Conservation (phyloP, 768 basidiomycete genomes). For the Panellus pusillus region DNA sequence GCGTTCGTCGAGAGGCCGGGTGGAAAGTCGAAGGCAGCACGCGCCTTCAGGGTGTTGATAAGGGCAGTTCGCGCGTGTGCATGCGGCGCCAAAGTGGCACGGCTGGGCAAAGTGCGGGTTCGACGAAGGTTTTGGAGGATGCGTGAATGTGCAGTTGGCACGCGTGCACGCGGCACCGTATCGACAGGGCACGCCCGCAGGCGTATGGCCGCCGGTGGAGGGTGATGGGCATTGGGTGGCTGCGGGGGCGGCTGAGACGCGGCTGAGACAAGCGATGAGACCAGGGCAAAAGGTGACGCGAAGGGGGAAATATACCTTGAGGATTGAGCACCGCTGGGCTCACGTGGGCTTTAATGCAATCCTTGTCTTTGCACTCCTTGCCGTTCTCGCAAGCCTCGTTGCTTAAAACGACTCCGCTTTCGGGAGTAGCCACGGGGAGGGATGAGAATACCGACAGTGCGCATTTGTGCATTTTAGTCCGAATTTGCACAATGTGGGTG, state of each 20-base stretch:
- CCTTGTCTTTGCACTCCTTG: constrained; percentile 87
- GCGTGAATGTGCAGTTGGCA: constrained; percentile 65
- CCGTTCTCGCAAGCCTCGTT: constrained; percentile 92
- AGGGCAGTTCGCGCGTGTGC: constrained; percentile 84
- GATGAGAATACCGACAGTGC: constrained; percentile 89
- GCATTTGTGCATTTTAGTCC: constrained; percentile 88
- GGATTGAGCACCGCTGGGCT: constrained; percentile 80
- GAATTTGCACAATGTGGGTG: constrained; percentile 93
- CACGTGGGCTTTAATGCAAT: constrained; percentile 89
- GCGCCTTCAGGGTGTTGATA: constrained; percentile 89
- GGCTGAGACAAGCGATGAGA: constrained; percentile 23
- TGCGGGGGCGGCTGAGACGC: constrained; percentile 41
- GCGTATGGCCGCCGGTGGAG: constrained; percentile 23
- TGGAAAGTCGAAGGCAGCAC: constrained; percentile 81
- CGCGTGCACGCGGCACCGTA: constrained; percentile 74
- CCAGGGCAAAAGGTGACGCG: not conserved
- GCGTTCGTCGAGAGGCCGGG: constrained; percentile 61
- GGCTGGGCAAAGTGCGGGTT: constrained; percentile 44
- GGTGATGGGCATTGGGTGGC: constrained; percentile 28
- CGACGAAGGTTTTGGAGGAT: constrained; percentile 43
- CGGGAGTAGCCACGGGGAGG: constrained; percentile 96
- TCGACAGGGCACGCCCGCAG: constrained; percentile 49
- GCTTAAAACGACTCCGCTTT: constrained; percentile 92
- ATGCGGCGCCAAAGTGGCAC: constrained; percentile 84
- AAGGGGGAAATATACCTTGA: constrained; percentile 44